Evolutionary conservation across 2,329 filamentous ascomycete species (phyloP).

Genomic region (Calonectria pauciramosa): DNA sequence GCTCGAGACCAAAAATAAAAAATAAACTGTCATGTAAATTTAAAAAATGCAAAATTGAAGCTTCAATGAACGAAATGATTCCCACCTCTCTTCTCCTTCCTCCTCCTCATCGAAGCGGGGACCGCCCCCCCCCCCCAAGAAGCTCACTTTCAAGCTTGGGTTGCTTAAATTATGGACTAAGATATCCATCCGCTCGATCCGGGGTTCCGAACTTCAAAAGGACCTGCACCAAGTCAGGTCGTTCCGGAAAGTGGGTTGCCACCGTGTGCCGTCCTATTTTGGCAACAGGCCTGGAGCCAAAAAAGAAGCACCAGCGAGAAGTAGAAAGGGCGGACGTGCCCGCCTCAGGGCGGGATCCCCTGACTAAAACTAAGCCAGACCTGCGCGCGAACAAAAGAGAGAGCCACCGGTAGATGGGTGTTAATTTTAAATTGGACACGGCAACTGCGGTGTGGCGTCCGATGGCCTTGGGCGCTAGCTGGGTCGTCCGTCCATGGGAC

Average conservation of each 20-base stretch:
- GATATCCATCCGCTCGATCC: not conserved
- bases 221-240: not conserved
- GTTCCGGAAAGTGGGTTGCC: not conserved
- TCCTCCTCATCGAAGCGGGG: not conserved
- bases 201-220: not conserved
- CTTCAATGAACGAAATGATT: not conserved
- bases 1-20: not conserved
- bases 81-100: not conserved
- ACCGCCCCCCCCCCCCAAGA: not conserved
- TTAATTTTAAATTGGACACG: constrained; percentile 10
- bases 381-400: not conserved
- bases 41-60: not conserved
- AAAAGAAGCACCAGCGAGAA: not conserved
- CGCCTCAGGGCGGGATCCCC: not conserved
- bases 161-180: not conserved
- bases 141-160: not conserved
- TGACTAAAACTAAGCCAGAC: not conserved
- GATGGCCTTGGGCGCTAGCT: not conserved
- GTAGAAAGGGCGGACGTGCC: not conserved
- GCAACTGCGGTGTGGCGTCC: constrained; percentile 6
- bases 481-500: not conserved
- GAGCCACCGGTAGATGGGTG: not conserved
- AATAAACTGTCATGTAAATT: not conserved
- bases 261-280: not conserved
- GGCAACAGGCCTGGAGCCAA: not conserved